These are phyloP conservation scores for Blastocystis sp. DNA, from an alignment of 352 stramenopile genomes.

Conservation along the genomic window DNA sequence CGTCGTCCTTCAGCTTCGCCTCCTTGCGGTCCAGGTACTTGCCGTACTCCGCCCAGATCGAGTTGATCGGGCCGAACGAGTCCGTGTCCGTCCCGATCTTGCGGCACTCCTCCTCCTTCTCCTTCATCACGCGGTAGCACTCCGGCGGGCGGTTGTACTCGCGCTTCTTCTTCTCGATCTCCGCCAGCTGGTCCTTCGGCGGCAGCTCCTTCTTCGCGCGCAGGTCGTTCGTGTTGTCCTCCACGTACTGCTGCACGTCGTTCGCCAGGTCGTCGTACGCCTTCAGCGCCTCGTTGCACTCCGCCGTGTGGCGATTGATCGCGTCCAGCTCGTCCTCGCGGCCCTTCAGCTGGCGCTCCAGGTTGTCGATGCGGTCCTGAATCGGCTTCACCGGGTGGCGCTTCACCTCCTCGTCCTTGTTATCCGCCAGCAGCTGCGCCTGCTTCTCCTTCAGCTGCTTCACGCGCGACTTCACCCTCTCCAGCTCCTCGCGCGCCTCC, in stretches of 20 bases:
- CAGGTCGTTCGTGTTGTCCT: constrained; percentile 62
- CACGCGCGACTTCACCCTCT: constrained; percentile 50
- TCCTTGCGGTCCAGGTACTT: constrained; percentile 64
- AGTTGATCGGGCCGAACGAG: constrained; percentile 63
- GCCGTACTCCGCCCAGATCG: constrained; percentile 51
- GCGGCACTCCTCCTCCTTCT: constrained; percentile 61
- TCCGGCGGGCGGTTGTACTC: constrained; percentile 44
- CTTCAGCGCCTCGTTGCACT: constrained; percentile 51
- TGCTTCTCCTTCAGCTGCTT: constrained; percentile 58
- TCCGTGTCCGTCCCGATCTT: constrained; percentile 43
- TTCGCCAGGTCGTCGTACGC: constrained; percentile 65
- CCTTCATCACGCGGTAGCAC: constrained; percentile 58
- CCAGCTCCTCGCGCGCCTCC: constrained; percentile 56
- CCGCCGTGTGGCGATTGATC: constrained; percentile 58
- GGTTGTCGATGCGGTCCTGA: constrained; percentile 4
- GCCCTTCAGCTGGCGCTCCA: constrained; percentile 16
- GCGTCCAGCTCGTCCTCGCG: constrained; percentile 47
- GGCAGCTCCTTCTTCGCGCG: constrained; percentile 47
- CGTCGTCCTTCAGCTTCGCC: constrained; percentile 56
- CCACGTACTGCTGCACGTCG: constrained; percentile 50
- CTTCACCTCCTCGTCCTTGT: constrained; percentile 49
- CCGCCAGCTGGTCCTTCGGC: constrained; percentile 38
- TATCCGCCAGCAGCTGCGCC: constrained; percentile 7
- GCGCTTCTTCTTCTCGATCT: constrained; percentile 55
- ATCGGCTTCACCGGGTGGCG: constrained; percentile 54